phyloP scores from a whole-genome alignment of 306 rosid genomes.

The Dalbergia cultrata region DNA sequence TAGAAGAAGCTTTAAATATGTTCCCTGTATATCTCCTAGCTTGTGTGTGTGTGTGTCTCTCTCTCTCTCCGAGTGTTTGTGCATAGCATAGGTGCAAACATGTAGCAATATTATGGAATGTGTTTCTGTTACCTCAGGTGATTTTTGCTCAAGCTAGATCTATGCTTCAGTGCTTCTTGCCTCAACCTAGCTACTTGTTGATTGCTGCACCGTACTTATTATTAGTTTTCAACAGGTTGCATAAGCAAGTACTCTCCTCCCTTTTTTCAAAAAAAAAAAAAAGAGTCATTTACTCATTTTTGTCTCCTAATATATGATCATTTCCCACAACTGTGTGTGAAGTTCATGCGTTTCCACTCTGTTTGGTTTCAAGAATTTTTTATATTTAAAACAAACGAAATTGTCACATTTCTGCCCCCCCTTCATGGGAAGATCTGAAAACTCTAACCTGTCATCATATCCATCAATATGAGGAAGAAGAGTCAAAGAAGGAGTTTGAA shows the following conservation, averaged over 20 bases:
- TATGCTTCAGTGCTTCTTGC: too few species aligned
- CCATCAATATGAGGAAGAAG: not conserved
- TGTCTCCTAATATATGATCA: not conserved
- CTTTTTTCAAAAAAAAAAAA: not conserved
- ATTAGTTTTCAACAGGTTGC: slow-evolving; percentile 6
- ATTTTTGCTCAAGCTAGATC: too few species aligned
- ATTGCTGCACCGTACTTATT: slow-evolving; percentile 4
- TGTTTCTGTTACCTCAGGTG: too few species aligned
- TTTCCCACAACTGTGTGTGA: slow-evolving; percentile 5
- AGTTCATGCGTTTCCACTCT: slow-evolving; percentile 40
- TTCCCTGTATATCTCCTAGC: too few species aligned
- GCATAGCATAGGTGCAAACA: too few species aligned
- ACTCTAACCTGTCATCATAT: slow-evolving; percentile 14
- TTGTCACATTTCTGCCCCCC: not conserved
- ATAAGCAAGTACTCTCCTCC: not conserved
- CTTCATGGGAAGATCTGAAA: slow-evolving; percentile 46
- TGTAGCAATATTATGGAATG: too few species aligned
- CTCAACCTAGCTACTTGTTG: not conserved
- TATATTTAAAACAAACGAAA: not conserved
- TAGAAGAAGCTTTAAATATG: slow-evolving; percentile 23
- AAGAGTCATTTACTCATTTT: not conserved
- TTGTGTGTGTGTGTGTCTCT: too few species aligned
- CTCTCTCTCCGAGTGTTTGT: too few species aligned
- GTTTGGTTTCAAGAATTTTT: slow-evolving; percentile 36
- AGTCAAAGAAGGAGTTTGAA: not conserved